Evolutionary conservation across 768 basidiomycete species (phyloP).

Genomic region (Neoboletus brunneissimus): DNA sequence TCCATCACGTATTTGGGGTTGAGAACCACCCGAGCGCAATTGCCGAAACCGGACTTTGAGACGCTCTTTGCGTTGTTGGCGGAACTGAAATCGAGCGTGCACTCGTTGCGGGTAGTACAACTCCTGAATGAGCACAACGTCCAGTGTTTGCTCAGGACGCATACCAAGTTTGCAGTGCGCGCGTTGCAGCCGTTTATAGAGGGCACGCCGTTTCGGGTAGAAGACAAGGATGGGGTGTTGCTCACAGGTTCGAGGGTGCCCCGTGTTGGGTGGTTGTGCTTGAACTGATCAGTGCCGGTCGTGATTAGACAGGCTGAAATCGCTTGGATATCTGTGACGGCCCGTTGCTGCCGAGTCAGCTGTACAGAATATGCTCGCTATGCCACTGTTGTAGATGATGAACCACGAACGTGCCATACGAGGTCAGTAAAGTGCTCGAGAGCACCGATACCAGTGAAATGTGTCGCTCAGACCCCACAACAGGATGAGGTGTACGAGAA

Average conservation of each 20-base stretch:
- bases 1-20: constrained; percentile 21
- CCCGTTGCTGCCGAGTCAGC: not conserved
- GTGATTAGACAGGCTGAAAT: constrained; percentile 15
- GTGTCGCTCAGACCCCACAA: too few relatives aligned
- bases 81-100: constrained; percentile 5
- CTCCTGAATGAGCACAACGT: constrained; percentile 17
- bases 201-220: constrained; percentile 14
- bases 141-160: constrained; percentile 16
- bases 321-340: constrained; percentile 1
- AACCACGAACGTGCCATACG: not conserved
- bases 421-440: not conserved
- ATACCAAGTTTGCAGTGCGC: constrained; percentile 8
- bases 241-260: constrained; percentile 18
- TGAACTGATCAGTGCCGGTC: not conserved
- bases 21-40: not conserved
- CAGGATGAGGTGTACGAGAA: not conserved
- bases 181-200: constrained; percentile 10
- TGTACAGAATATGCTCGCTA: not conserved
- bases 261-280: not conserved
- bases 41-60: not conserved
- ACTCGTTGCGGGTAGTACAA: constrained; percentile 23
- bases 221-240: constrained; percentile 21
- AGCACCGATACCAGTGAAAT: not conserved
- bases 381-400: not conserved
- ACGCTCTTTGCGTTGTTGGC: constrained; percentile 13